Evolutionary conservation across 257 asterid species (phyloP), one percentile per base, ranked within the genome.

Genomic region (Petunia secreta): DNA sequence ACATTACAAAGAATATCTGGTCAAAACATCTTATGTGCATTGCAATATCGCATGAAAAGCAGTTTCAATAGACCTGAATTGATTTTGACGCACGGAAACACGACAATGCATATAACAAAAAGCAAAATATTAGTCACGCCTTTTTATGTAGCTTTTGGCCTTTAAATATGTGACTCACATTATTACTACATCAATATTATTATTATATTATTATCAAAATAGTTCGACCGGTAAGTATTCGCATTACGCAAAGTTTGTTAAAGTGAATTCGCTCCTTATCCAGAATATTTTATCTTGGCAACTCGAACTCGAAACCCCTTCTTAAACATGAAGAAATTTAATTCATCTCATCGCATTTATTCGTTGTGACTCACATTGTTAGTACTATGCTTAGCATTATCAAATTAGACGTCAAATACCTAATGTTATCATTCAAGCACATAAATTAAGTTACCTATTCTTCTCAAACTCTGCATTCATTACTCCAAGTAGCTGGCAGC

Each of bases 21-120:
- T 25, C 25, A 69, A 69, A 59, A 16, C 5, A 25, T 7, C 9
- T 25, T 69, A 69, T 58, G 77, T 69, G 77, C 58, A 46, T 25
- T 69, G 59, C 77, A 46, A 69, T 69, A 69, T 69, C 59, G 50
- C 41, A 48, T 25, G 25, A 25, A 69, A 69, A 46, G 77, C 2
- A 69, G 59, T 69, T 52, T 16, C 77, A 46, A 69, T 46, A 8
- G 9, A 3, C 53, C 57, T 46, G 5, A 69, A 46, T 54, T 46
- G 77, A 69, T 44, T 69, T 69, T 69, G 77, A 69, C 59, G 43
- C 48, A 69, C 59, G 58, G 25, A 46, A 68, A 68, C 75, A 68
- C 40, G 57, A 68, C 40, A 68, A 68, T 16, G 40, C 57, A 68
- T 16, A 9, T 16, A 44, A 69, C 1, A 16, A 43, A 63, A 67